These are phyloP conservation scores for Zygosaccharomyces sapae DNA, from an alignment of 1,139 yeast species.

Conservation along the genomic window DNA sequence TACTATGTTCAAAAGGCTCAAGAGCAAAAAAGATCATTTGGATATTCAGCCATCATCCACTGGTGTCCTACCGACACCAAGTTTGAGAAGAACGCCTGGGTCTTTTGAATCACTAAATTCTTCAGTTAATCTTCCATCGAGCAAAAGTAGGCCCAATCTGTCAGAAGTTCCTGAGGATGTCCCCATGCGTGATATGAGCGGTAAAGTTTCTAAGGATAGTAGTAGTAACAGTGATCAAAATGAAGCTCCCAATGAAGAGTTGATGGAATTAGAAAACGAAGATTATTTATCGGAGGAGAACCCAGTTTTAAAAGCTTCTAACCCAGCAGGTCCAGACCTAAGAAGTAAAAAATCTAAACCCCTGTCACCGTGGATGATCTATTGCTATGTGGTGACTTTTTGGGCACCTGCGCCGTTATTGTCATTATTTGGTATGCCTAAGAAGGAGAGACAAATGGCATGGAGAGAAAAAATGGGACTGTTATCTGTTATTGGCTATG, in stretches of 20 bases:
- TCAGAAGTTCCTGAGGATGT: constrained; percentile 10
- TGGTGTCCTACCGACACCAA: constrained; percentile 42
- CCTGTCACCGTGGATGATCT: constrained; percentile 57
- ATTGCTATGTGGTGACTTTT: constrained; percentile 75
- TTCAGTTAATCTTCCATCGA: background rate
- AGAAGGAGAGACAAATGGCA: constrained; percentile 81
- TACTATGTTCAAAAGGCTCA: constrained; percentile 80
- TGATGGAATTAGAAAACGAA: constrained; percentile 3
- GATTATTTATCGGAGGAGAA: constrained; percentile 4
- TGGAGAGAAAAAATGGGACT: constrained; percentile 96
- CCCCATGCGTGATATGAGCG: constrained; percentile 12
- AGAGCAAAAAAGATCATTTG: constrained; percentile 56
- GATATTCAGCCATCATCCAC: constrained; percentile 67
- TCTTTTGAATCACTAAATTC: constrained; percentile 4
- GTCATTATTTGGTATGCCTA: constrained; percentile 68
- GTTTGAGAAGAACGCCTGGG: constrained; percentile 1
- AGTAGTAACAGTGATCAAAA: background rate
- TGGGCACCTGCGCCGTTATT: constrained; percentile 87
- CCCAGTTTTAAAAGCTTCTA: background rate
- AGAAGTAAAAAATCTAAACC: constrained; percentile 7
- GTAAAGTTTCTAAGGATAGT: constrained; percentile 1
- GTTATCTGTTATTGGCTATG: constrained; percentile 63
- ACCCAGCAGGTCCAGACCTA: constrained; percentile 1
- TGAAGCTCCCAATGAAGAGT: background rate
- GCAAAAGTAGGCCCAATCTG: background rate